Evolutionary conservation across 805 yeast genomes (phyloP).

Genomic region (Myxozyma neglecta): DNA sequence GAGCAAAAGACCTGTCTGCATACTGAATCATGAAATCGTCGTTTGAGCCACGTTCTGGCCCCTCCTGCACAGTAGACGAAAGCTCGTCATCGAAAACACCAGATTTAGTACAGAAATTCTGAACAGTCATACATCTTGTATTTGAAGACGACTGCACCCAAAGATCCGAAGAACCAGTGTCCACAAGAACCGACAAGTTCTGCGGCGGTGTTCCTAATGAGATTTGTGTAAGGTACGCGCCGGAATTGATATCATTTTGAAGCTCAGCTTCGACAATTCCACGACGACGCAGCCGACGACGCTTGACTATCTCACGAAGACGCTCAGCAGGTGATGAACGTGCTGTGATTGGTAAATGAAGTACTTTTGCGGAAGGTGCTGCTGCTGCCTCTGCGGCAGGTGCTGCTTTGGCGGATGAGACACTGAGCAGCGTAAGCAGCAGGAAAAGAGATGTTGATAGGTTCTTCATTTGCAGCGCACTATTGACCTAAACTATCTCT

Average conservation of each 20-base stretch:
- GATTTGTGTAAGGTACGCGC: slow-evolving; percentile 38
- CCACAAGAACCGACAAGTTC: slow-evolving; percentile 55
- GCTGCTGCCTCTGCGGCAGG: background rate
- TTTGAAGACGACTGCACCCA: slow-evolving; percentile 57
- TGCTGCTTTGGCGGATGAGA: slow-evolving; percentile 1
- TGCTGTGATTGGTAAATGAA: slow-evolving; percentile 7
- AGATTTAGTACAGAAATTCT: slow-evolving; percentile 31
- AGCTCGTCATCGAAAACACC: slow-evolving; percentile 36
- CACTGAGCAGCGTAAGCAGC: background rate
- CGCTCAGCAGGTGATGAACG: slow-evolving; percentile 10
- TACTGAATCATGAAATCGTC: slow-evolving; percentile 43
- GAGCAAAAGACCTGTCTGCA: slow-evolving; percentile 51
- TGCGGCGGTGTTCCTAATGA: slow-evolving; percentile 60
- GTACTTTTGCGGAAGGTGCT: slow-evolving; percentile 1
- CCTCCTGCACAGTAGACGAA: slow-evolving; percentile 34
- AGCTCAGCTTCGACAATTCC: slow-evolving; percentile 29
- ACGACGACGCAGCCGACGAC: slow-evolving; percentile 13
- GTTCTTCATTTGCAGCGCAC: no score
- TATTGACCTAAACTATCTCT: no score
- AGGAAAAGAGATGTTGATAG: no score
- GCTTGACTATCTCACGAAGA: slow-evolving; percentile 1
- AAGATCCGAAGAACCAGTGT: slow-evolving; percentile 74
- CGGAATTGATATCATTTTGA: slow-evolving; percentile 32
- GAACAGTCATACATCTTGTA: slow-evolving; percentile 42
- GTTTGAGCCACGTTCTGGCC: slow-evolving; percentile 3